These are phyloP conservation scores for Candida piceae DNA, from an alignment of 805 yeast genomes.

Conservation along the genomic window DNA sequence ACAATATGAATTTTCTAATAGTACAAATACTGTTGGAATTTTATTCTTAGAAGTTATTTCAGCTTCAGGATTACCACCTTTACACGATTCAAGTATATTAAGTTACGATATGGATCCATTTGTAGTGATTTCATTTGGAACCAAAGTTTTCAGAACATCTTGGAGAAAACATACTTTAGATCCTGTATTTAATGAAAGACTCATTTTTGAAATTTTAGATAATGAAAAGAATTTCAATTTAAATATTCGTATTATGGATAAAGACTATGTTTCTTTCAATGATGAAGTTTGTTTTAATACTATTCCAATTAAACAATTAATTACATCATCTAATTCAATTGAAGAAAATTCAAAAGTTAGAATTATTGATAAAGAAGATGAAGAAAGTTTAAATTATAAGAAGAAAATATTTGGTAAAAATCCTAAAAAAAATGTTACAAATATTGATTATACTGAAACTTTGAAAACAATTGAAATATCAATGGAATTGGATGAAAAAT, in stretches of 20 bases:
- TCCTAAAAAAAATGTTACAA: slow-evolving; percentile 30
- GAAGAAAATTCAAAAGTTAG: slow-evolving; percentile 9
- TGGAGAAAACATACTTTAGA: slow-evolving; percentile 77
- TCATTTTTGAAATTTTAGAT: slow-evolving; percentile 71
- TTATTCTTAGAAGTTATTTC: slow-evolving; percentile 70
- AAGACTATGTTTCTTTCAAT: slow-evolving; percentile 76
- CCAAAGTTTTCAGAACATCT: slow-evolving; percentile 79
- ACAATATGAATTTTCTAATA: slow-evolving; percentile 33
- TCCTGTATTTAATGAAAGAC: slow-evolving; percentile 76
- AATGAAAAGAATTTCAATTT: slow-evolving; percentile 64
- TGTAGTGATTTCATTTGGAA: slow-evolving; percentile 85
- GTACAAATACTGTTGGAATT: slow-evolving; percentile 55
- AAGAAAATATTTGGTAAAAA: slow-evolving; percentile 21
- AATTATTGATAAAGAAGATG: slow-evolving; percentile 11
- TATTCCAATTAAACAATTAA: slow-evolving; percentile 43
- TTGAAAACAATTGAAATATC: slow-evolving; percentile 37
- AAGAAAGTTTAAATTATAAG: slow-evolving; percentile 8
- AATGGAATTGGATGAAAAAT: slow-evolving; percentile 24
- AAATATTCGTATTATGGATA: slow-evolving; percentile 72
- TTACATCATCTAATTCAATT: slow-evolving; percentile 6
- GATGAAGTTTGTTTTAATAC: slow-evolving; percentile 72
- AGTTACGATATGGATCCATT: slow-evolving; percentile 97
- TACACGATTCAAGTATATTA: slow-evolving; percentile 61
- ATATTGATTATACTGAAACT: slow-evolving; percentile 34
- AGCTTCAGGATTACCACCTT: slow-evolving; percentile 75